Evolutionary conservation across 495 filamentous ascomycete genomes (phyloP), one percentile per base, ranked within the genome.

Genomic region (Aspergillus avenaceus): DNA sequence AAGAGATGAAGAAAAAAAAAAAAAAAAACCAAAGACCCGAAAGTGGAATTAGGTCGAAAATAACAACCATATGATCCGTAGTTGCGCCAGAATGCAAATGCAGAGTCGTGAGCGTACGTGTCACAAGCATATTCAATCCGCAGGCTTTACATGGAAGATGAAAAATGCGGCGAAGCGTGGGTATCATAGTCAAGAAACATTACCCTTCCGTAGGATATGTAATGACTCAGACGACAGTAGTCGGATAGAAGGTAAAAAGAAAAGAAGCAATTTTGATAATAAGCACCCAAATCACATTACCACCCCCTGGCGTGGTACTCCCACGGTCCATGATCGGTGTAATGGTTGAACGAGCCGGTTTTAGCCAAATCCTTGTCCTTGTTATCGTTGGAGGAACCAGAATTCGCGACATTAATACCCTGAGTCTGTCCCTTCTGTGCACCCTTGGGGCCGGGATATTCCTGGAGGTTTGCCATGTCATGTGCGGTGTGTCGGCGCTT

Each of bases 401-500:
- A 36, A 8, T 63, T 59, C 6, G 53, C 23, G 8, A 45, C 19
- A 11, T 51, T 59, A 8, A 45, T 43, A 22, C 50, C 49, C 9
- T 50, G 56, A 28, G 25, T 50, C 47, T 26, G 56, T 45, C 47
- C 54, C 28, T 52, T 59, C 43, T 67, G 62, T 8, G 59, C 61
- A 14, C 58, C 64, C 45, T 69, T 67, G 0, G 69, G 62, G 21
- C 58, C 64, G 2, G 89, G 90, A 53, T 86, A 89, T 49, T 91
- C 83, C 62, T 87, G 81, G 8, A 95, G 76, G 61, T 91, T 90
- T 38, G 86, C 86, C 47, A 95, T 78, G 56, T 95, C 90, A 52
- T 93, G 87, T 8, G 93, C 84, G 5, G 93, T 97, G 64, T 97
- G 93, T 52, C 90, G 76, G 29, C 95, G 83, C 73, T 97, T 95